Evolutionary conservation across 768 basidiomycete species (phyloP), one percentile per base, ranked within the genome.

Genomic region (Dacryopinax spathularia): DNA sequence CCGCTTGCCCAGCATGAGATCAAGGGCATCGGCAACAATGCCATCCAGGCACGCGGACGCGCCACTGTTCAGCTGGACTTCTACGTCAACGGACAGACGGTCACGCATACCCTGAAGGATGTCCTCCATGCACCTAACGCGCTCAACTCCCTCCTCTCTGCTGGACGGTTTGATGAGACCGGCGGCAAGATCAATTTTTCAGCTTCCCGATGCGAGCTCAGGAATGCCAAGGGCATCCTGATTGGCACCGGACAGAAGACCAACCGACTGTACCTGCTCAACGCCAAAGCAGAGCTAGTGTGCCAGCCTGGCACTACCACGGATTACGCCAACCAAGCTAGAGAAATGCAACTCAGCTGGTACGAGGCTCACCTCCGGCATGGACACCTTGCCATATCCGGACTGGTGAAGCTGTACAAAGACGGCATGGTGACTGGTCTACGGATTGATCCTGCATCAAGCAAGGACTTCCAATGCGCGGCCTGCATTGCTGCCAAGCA

Each of bases 41-140:
- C 36, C 4, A 61, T 35, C 3, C 60, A 61, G 34, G 60, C 18
- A 20, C 3, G n/a, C 33, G 60, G 36, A 61, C 60, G 20, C 5
- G 33, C 31, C 3, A 5, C 33, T 3, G 36, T 61, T 5, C 20
- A 35, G 36, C n/a, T 56, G 31, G 31, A 61, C 60, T 39, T 61
- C 22, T 35, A 34, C 34, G 34, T 61, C 10, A 61, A 35, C 33
- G 27, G 34, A 5, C 22, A 61, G 61, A 62, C 64, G 64, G n/a
- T 94, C 91, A 12, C 91, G 91, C 18, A 87, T 71, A 12, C 83
- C 86, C 33, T 37, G 12, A 37, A 37, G 36, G 36, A 37, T n/a
- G n/a, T 37, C 10, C 36, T 37, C 36, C 36, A 37, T 37, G 36
- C 36, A 37, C 36, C 36, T 37, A 37, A 37, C n/a, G 36, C 36